Evolutionary conservation across 2,329 filamentous ascomycete genomes (phyloP).

Genomic region (Aspergillus thermomutatus): DNA sequence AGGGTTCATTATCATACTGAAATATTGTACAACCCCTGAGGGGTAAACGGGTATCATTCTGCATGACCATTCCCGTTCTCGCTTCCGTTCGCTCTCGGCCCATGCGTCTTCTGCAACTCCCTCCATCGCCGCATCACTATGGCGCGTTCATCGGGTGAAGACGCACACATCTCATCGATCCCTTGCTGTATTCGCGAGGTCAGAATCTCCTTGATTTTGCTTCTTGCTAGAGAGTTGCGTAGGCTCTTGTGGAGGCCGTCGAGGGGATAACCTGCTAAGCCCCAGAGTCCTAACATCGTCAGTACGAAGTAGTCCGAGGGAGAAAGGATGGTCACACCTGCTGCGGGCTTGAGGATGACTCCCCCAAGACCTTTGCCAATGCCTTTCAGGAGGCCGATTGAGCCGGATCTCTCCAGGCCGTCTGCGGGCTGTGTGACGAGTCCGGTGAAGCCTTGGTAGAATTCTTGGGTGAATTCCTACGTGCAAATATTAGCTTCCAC

Average conservation of each 20-base stretch:
- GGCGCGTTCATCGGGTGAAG: slow-evolving; percentile 19
- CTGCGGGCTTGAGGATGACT: slow-evolving; percentile 75
- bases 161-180: slow-evolving; percentile 23
- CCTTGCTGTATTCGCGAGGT: slow-evolving; percentile 26
- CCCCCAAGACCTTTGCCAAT: slow-evolving; percentile 82
- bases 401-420: slow-evolving; percentile 64
- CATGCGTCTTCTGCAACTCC: slow-evolving; percentile 3
- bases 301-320: neutral
- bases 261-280: slow-evolving; percentile 28
- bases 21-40: neutral
- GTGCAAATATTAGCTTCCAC: slow-evolving; percentile 2
- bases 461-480: slow-evolving; percentile 67
- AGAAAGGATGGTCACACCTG: slow-evolving; percentile 52
- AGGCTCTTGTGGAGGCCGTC: slow-evolving; percentile 30
- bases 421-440: slow-evolving; percentile 73
- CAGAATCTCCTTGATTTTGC: slow-evolving; percentile 25
- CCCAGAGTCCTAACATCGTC: slow-evolving; percentile 24
- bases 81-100: neutral
- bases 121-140: slow-evolving; percentile 19
- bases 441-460: slow-evolving; percentile 79
- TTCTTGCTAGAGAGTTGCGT: slow-evolving; percentile 24
- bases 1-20: neutral
- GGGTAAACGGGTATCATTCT: neutral
- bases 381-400: slow-evolving; percentile 69
- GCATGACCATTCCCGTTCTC: neutral